These are phyloP conservation scores for Acanthamoeba sp. DNA, from an alignment of 208 protist species.

Conservation along the genomic window DNA sequence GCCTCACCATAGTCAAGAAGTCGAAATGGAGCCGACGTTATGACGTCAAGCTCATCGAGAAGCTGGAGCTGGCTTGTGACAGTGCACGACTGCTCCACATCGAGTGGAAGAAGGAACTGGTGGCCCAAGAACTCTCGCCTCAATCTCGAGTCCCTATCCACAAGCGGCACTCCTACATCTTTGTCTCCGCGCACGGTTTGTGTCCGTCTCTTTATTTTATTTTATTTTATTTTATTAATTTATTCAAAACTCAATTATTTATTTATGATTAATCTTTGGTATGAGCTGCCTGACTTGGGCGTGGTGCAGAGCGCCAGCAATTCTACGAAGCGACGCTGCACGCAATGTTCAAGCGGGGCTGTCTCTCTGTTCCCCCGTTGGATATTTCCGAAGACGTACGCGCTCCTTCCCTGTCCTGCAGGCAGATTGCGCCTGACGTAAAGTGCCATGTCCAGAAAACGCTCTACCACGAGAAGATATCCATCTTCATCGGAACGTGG, in stretches of 20 bases:
- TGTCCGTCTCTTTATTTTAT: neutral
- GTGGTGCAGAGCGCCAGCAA: constrained; percentile 41
- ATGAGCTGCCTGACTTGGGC: neutral
- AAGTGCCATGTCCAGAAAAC: too few relatives aligned
- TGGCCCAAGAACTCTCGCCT: neutral
- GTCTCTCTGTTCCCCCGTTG: neutral
- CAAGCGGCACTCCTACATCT: constrained; percentile 60
- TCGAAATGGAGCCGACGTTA: neutral
- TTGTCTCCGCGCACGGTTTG: constrained; percentile 5
- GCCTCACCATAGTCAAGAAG: constrained; percentile 57
- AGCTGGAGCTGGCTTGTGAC: neutral
- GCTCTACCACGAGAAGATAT: constrained; percentile 51
- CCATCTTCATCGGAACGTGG: constrained; percentile 64
- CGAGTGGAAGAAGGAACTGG: constrained; percentile 52
- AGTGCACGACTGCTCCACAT: constrained; percentile 40
- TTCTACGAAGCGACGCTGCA: constrained; percentile 46
- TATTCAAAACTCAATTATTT: constrained; percentile 11
- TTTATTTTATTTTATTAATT: constrained; percentile 55
- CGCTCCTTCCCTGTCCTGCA: neutral
- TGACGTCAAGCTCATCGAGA: constrained; percentile 51
- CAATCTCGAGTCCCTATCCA: constrained; percentile 1
- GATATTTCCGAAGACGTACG: constrained; percentile 18
- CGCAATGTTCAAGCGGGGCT: constrained; percentile 61
- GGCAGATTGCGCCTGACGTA: neutral
- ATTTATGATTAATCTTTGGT: neutral